Evolutionary conservation across 441 rosid genomes (phyloP).

Genomic region (Populus trichocarpa): DNA sequence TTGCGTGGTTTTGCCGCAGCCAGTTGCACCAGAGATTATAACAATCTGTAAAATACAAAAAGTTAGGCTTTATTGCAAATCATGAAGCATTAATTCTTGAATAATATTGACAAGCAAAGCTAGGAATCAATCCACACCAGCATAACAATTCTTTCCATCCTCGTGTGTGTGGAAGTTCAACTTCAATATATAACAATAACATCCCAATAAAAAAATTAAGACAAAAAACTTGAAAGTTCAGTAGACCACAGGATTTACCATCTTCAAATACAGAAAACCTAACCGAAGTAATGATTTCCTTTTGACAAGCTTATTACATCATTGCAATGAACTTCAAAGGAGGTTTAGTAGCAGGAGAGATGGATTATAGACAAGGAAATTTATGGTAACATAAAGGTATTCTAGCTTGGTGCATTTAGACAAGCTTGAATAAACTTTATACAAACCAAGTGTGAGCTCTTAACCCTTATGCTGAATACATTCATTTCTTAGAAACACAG

Average conservation of each 20-base stretch:
- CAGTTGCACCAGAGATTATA: constrained; percentile 92
- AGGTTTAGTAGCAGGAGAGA: background rate
- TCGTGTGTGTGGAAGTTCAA: background rate
- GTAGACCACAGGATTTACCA: background rate
- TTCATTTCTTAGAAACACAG: background rate
- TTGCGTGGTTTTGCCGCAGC: constrained; percentile 97
- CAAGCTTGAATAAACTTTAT: background rate
- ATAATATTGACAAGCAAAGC: constrained; percentile 3
- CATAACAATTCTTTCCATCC: background rate
- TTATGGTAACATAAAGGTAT: background rate
- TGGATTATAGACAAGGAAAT: background rate
- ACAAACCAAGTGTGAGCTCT: background rate
- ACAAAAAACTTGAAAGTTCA: background rate
- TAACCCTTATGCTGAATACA: background rate
- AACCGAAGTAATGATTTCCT: background rate
- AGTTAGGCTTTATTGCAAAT: constrained; percentile 2
- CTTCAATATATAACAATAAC: background rate
- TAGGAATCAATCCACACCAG: background rate
- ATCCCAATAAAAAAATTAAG: too few relatives aligned
- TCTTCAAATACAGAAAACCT: background rate
- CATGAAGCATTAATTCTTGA: background rate
- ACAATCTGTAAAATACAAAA: constrained; percentile 53
- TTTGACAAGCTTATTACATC: background rate
- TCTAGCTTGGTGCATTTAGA: background rate
- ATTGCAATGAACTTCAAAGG: background rate